Conservation (phyloP, 2,329 filamentous ascomycete species). For the Claviceps spartinae region DNA sequence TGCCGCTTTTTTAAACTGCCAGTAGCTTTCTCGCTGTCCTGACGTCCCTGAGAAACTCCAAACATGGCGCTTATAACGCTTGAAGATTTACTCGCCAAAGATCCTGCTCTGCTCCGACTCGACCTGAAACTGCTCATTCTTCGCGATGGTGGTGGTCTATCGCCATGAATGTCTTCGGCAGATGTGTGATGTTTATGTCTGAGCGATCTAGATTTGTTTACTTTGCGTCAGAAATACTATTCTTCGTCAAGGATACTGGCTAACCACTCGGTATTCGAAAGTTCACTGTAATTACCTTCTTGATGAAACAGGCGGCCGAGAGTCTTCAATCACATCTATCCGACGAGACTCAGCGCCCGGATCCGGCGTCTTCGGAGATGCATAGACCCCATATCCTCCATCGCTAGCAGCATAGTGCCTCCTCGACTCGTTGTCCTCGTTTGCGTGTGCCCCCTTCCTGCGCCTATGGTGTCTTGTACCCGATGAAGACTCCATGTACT, state of each 20-base stretch:
- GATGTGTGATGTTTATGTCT: conserved; percentile 9
- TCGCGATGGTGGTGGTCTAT: conserved; percentile 4
- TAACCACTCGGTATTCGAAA: too few relatives aligned
- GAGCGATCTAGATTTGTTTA: conserved; percentile 4
- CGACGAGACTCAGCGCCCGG: conserved; percentile 17
- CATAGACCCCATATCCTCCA: conserved; percentile 15
- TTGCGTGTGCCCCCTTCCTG: conserved; percentile 11
- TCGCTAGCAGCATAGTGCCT: conserved; percentile 14
- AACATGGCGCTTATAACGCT: conserved; percentile 17
- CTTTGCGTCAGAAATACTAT: not conserved
- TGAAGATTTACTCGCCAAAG: conserved; percentile 8
- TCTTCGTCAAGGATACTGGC: too few relatives aligned
- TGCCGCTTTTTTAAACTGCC: conserved; percentile 8
- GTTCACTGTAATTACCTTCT: conserved; percentile 13
- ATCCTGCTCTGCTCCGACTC: conserved; percentile 9
- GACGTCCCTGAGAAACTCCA: conserved; percentile 13
- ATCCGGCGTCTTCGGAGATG: conserved; percentile 16
- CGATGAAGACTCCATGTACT: conserved; percentile 14
- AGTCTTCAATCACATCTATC: conserved; percentile 19
- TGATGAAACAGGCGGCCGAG: conserved; percentile 21
- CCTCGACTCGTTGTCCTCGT: conserved; percentile 12
- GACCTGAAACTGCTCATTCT: conserved; percentile 9
- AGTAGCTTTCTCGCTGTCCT: conserved; percentile 11
- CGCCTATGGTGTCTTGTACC: conserved; percentile 12
- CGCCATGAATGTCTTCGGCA: conserved; percentile 8